phyloP scores from a whole-genome alignment of 345 rosid genomes.

The Acer campestre region DNA sequence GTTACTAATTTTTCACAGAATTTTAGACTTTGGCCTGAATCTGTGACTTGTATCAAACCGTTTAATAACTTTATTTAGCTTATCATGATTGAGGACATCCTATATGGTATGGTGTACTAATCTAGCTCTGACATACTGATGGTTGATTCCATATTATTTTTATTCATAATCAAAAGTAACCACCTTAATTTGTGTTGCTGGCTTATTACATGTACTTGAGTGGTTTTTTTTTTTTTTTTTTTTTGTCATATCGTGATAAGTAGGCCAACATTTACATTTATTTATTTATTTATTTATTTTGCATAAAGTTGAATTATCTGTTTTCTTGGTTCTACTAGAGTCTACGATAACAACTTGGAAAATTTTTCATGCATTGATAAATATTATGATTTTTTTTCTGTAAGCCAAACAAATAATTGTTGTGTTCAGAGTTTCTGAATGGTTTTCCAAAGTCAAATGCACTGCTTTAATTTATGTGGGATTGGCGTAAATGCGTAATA shows the following conservation, averaged over 20 bases:
- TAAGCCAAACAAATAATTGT: neutral
- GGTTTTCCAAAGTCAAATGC: neutral
- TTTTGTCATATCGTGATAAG: neutral
- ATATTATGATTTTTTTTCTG: neutral
- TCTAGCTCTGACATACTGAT: neutral
- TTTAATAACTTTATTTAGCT: neutral
- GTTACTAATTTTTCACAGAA: neutral
- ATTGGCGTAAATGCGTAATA: neutral
- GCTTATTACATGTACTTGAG: neutral
- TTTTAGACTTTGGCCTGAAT: neutral
- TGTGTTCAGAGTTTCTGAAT: neutral
- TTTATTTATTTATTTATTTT: slow-evolving; percentile 3
- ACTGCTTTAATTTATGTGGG: neutral
- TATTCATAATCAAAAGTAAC: neutral
- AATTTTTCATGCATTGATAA: neutral
- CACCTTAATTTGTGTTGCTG: slow-evolving; percentile 8
- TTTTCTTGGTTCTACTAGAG: neutral
- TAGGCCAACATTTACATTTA: neutral
- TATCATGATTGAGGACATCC: neutral
- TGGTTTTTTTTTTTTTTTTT: neutral
- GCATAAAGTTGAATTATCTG: neutral
- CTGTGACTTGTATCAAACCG: neutral
- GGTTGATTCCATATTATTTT: neutral
- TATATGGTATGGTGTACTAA: neutral
- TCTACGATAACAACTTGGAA: neutral